phyloP scores from a whole-genome alignment of 768 basidiomycete genomes.

The Naganishia antarctica region DNA sequence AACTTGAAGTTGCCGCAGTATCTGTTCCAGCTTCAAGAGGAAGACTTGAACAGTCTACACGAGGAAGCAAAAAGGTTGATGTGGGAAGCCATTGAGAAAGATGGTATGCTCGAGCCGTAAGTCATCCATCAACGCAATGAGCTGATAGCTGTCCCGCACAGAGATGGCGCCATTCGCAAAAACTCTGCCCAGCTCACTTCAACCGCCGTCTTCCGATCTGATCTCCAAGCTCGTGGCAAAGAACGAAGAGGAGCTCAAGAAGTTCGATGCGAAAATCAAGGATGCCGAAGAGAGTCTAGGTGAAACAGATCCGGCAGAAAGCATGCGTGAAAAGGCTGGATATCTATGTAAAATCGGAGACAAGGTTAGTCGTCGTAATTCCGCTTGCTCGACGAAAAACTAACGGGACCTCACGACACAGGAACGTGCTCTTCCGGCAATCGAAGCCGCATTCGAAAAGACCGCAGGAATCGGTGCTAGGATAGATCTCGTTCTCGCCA shows the following conservation, averaged over 20 bases:
- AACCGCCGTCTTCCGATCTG: constrained; percentile 55
- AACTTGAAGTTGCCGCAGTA: constrained; percentile 77
- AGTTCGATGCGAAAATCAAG: constrained; percentile 68
- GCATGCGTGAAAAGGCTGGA: constrained; percentile 73
- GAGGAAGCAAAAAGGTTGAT: constrained; percentile 62
- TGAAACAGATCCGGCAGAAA: constrained; percentile 87
- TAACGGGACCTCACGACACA: constrained; percentile 41
- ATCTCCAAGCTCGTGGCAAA: constrained; percentile 61
- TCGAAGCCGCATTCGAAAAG: constrained; percentile 79
- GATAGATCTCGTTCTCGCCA: constrained; percentile 85
- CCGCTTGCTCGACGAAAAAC: neutral
- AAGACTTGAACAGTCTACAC: constrained; percentile 62
- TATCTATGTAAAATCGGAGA: constrained; percentile 86
- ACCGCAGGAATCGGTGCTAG: constrained; percentile 85
- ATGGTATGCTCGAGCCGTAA: constrained; percentile 67
- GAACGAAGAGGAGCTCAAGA: constrained; percentile 67
- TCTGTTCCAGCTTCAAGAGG: constrained; percentile 66
- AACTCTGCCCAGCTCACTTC: constrained; percentile 28
- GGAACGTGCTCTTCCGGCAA: constrained; percentile 76
- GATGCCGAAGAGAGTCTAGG: constrained; percentile 88
- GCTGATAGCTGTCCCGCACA: constrained; percentile 40
- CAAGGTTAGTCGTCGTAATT: constrained; percentile 51
- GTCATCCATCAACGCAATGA: neutral
- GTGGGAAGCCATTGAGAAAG: constrained; percentile 68
- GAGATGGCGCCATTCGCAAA: constrained; percentile 78